phyloP scores from a whole-genome alignment of 2,329 filamentous ascomycete species.

The Fusarium domesticum region DNA sequence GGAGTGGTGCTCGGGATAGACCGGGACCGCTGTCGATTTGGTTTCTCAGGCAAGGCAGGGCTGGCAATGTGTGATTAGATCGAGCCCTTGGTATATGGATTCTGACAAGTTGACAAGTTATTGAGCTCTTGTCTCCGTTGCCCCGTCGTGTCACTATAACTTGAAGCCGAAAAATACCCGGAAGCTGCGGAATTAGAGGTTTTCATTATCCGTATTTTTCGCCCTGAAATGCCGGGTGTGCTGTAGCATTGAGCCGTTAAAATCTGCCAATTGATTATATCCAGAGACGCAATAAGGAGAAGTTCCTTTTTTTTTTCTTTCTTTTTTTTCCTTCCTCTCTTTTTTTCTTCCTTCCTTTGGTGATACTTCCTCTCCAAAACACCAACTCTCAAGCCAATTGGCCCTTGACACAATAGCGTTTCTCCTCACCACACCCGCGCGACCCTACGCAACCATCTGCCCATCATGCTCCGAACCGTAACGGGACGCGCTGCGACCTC shows the following conservation, averaged over 20 bases:
- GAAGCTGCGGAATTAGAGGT: conserved; percentile 7
- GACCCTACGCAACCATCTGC: too few species aligned
- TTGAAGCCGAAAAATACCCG: conserved; percentile 21
- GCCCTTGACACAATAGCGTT: too few species aligned
- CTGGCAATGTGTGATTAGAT: too few species aligned
- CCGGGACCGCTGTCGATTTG: conserved; percentile 8
- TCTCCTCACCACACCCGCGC: too few species aligned
- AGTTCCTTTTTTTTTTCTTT: too few species aligned
- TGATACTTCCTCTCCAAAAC: too few species aligned
- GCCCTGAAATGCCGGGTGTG: conserved; percentile 5
- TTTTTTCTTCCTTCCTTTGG: too few species aligned
- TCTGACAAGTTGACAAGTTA: too few species aligned
- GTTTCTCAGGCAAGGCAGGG: too few species aligned
- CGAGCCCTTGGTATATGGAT: too few species aligned
- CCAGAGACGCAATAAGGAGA: conserved; percentile 8
- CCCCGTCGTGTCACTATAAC: conserved; percentile 8
- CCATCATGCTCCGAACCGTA: conserved; percentile 30
- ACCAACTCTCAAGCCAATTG: too few species aligned
- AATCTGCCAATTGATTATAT: conserved; percentile 15
- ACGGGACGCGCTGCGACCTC: conserved; percentile 27
- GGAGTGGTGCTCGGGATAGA: conserved; percentile 11
- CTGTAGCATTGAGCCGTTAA: conserved; percentile 15
- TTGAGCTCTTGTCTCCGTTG: conserved; percentile 5
- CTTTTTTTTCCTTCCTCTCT: too few species aligned
- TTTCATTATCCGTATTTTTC: conserved; percentile 9